A percentile compares a stretch with the other conserved stretches of the same genome.
phyloP scores from a whole-genome alignment of 2,329 filamentous ascomycete genomes.

The Paraphoma chrysanthemicola region DNA sequence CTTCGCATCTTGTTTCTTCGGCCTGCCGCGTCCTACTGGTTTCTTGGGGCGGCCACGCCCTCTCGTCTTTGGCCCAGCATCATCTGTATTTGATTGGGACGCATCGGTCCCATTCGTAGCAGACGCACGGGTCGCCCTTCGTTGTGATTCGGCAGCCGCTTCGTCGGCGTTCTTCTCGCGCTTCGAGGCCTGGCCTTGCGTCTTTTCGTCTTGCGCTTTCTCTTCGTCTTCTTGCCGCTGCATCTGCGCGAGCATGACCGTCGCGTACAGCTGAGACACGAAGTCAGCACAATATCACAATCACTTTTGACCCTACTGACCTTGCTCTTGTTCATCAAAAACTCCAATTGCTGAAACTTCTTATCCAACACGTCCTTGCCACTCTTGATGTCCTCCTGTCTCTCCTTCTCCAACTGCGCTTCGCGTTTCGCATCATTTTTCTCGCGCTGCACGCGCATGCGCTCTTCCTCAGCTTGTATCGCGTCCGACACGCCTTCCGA shows the following conservation, averaged over 20 bases:
- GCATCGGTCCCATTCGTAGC: conserved; percentile 20
- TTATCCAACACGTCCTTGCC: conserved; percentile 55
- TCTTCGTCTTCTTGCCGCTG: conserved; percentile 59
- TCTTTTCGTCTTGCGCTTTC: conserved; percentile 54
- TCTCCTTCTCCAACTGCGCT: conserved; percentile 51
- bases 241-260: conserved; percentile 62
- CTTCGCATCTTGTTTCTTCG: conserved; percentile 50
- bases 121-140: conserved; percentile 53
- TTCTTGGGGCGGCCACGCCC: conserved; percentile 50
- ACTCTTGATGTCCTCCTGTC: conserved; percentile 55
- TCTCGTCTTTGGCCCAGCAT: conserved; percentile 30
- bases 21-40: conserved; percentile 42
- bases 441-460: conserved; percentile 51
- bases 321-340: conserved; percentile 61
- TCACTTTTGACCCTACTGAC: conserved; percentile 15
- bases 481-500: conserved; percentile 42
- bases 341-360: conserved; percentile 61
- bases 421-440: conserved; percentile 56
- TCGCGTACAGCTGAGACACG: conserved; percentile 51
- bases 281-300: too few relatives aligned
- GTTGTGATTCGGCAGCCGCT: conserved; percentile 54
- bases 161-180: conserved; percentile 57
- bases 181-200: conserved; percentile 53
- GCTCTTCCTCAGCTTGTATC: conserved; percentile 56
- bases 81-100: conserved; percentile 23